Conservation (phyloP, 2,329 filamentous ascomycete species). For the Aspergillus floridensis region DNA sequence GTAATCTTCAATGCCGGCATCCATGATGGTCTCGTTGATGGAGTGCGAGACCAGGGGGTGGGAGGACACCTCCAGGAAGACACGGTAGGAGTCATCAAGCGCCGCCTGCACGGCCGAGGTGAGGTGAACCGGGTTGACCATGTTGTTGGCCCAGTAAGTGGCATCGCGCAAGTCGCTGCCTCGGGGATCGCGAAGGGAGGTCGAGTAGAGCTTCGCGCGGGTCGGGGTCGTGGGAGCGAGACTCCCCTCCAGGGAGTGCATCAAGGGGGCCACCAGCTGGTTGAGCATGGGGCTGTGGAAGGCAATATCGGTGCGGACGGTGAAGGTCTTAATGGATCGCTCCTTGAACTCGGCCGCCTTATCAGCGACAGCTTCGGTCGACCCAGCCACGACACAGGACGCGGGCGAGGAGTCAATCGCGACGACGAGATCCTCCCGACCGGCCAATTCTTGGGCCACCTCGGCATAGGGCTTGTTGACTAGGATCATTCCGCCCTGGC, state of each 20-base stretch:
- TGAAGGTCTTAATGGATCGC: constrained; percentile 27
- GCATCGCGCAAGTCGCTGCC: constrained; percentile 4
- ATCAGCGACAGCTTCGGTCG: constrained; percentile 5
- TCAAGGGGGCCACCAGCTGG: constrained; percentile 30
- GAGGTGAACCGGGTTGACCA: constrained; percentile 36
- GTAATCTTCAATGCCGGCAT: constrained; percentile 31
- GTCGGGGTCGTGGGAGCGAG: constrained; percentile 23
- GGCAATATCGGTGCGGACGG: constrained; percentile 42
- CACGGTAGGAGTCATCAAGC: constrained; percentile 36
- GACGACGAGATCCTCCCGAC: not conserved
- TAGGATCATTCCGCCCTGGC: constrained; percentile 11
- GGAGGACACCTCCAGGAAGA: constrained; percentile 45
- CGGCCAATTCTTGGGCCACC: not conserved
- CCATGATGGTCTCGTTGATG: constrained; percentile 40
- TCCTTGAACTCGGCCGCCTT: constrained; percentile 5
- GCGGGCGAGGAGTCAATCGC: constrained; percentile 15
- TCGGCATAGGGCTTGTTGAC: not conserved
- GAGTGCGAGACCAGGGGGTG: constrained; percentile 46
- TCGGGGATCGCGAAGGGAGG: constrained; percentile 19
- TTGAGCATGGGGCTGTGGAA: constrained; percentile 44
- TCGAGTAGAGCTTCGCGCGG: constrained; percentile 15
- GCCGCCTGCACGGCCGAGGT: constrained; percentile 36
- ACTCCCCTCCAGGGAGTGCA: constrained; percentile 9
- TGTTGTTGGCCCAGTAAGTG: constrained; percentile 39
- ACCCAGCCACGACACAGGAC: constrained; percentile 4